phyloP scores from a whole-genome alignment of 352 stramenopile species.

The Phytopythium aichiense region DNA sequence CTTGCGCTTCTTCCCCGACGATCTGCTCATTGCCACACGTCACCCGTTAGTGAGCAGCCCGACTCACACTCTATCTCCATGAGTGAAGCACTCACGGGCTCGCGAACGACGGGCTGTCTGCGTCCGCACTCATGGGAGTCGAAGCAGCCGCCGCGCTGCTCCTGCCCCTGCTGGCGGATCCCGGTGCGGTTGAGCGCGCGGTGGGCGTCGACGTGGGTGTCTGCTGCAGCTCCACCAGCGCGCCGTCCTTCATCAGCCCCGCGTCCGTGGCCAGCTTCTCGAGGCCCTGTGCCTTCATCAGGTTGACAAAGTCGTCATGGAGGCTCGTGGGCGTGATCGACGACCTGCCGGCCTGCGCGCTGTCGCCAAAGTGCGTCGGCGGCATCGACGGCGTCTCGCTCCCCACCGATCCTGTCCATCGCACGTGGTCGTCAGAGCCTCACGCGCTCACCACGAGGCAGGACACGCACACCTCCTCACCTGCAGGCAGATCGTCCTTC shows the following conservation, averaged over 20 bases:
- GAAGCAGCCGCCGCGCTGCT: background rate
- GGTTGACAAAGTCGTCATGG: conserved; percentile 84
- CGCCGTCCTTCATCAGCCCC: conserved; percentile 69
- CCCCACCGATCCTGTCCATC: background rate
- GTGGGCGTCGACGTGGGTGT: conserved; percentile 10
- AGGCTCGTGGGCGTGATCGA: conserved; percentile 65
- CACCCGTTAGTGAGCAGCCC: background rate
- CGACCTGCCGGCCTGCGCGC: conserved; percentile 9
- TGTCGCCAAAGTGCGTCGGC: background rate
- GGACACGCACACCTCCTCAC: conserved; percentile 11
- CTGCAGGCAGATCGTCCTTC: conserved; percentile 43
- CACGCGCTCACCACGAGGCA: background rate
- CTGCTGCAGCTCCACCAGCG: conserved; percentile 53
- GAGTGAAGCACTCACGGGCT: conserved; percentile 40
- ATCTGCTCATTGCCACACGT: conserved; percentile 19
- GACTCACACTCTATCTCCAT: background rate
- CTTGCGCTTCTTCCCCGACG: conserved; percentile 72
- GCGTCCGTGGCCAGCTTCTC: conserved; percentile 83
- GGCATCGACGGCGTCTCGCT: conserved; percentile 15
- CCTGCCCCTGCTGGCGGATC: background rate
- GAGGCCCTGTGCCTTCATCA: conserved; percentile 81
- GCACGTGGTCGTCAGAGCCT: background rate
- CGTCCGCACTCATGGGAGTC: conserved; percentile 1
- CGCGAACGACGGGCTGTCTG: conserved; percentile 44
- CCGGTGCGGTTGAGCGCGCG: conserved; percentile 8